phyloP scores from a whole-genome alignment of 495 filamentous ascomycete genomes.

The Aspergillus campestris region DNA sequence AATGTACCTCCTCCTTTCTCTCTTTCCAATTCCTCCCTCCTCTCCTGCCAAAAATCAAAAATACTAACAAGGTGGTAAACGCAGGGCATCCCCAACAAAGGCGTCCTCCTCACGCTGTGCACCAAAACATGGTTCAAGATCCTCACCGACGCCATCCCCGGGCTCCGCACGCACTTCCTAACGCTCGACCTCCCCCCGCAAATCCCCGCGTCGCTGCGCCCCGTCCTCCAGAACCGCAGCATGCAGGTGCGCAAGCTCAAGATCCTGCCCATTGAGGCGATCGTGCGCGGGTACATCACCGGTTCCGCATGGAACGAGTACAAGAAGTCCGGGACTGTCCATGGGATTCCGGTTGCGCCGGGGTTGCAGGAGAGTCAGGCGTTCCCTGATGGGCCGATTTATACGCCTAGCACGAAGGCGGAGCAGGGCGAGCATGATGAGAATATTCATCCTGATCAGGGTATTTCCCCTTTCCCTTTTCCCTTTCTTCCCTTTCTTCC shows the following conservation, averaged over 20 bases:
- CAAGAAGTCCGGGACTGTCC: slow-evolving; percentile 64
- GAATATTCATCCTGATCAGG: slow-evolving; percentile 73
- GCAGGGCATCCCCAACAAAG: slow-evolving; percentile 77
- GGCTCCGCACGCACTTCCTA: slow-evolving; percentile 69
- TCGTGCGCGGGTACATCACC: slow-evolving; percentile 90
- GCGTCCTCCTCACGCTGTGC: slow-evolving; percentile 73
- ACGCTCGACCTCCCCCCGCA: slow-evolving; percentile 54
- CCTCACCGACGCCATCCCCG: slow-evolving; percentile 55
- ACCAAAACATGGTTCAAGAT: slow-evolving; percentile 80
- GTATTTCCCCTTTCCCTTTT: slow-evolving; percentile 22
- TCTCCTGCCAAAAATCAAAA: neutral
- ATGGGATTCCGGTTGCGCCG: slow-evolving; percentile 59
- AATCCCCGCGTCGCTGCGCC: slow-evolving; percentile 39
- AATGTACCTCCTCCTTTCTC: slow-evolving; percentile 51
- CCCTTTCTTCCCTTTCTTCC: no score
- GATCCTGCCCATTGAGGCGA: slow-evolving; percentile 83
- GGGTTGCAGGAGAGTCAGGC: slow-evolving; percentile 65
- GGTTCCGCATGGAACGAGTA: slow-evolving; percentile 88
- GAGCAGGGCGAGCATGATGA: slow-evolving; percentile 76
- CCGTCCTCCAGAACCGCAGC: slow-evolving; percentile 54
- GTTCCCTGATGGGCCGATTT: slow-evolving; percentile 65
- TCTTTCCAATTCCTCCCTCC: neutral
- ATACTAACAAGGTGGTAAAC: neutral
- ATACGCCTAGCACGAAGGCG: slow-evolving; percentile 89
- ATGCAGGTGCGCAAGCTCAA: slow-evolving; percentile 77